These are phyloP conservation scores for Lactifluus pinguis DNA, from an alignment of 768 basidiomycete species.

Conservation along the genomic window DNA sequence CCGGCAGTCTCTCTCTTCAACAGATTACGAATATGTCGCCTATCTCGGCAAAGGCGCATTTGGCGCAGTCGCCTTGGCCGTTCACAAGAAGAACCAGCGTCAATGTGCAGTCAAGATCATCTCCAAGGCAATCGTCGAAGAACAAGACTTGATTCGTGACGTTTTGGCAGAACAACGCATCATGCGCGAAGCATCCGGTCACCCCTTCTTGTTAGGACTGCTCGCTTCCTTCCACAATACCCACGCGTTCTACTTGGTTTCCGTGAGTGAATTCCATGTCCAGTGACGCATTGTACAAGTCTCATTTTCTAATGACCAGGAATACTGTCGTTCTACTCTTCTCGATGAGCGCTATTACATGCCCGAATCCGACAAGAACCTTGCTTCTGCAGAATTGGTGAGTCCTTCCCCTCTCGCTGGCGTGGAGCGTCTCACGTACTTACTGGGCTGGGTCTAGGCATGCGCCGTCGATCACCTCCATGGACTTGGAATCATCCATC, in stretches of 20 bases:
- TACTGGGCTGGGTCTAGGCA: conserved; percentile 2
- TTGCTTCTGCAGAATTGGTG: conserved; percentile 32
- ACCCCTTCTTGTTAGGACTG: conserved; percentile 19
- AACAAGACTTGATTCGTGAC: background rate
- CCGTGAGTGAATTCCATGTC: conserved; percentile 15
- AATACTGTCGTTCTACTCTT: conserved; percentile 20
- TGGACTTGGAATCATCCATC: conserved; percentile 84
- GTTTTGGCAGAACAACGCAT: conserved; percentile 7
- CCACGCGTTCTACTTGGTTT: conserved; percentile 21
- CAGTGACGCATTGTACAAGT: background rate
- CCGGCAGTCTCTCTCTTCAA: conserved; percentile 1
- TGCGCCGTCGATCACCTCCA: conserved; percentile 84
- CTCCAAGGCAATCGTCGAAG: conserved; percentile 10
- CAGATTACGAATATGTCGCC: conserved; percentile 6
- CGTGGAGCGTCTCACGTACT: background rate
- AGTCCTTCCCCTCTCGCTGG: conserved; percentile 1
- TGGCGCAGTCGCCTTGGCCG: conserved; percentile 20
- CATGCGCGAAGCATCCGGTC: conserved; percentile 7
- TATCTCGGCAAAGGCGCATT: conserved; percentile 9
- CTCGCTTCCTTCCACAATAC: conserved; percentile 22
- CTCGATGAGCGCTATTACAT: conserved; percentile 3
- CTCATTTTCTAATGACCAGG: conserved; percentile 9
- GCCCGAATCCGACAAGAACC: conserved; percentile 16
- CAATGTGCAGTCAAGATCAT: conserved; percentile 21
- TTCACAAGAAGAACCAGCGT: conserved; percentile 11